Percentiles rank a stretch among this genome's conserved stretches.
phyloP scores from a whole-genome alignment of 2,329 filamentous ascomycete species.

The Metarhizium robertsii region DNA sequence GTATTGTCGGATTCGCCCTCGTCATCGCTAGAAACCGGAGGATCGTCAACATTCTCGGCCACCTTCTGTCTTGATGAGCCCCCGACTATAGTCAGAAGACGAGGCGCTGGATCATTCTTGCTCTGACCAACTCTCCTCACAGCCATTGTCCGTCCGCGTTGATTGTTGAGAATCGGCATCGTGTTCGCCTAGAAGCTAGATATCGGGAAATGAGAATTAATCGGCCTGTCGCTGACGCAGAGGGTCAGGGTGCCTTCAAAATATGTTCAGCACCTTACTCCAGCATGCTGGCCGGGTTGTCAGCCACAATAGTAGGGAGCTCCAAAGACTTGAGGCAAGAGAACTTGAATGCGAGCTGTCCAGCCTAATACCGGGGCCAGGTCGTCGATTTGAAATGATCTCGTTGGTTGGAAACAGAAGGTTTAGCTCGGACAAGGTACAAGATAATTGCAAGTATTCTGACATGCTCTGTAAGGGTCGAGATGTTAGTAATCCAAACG shows the following conservation, averaged over 20 bases:
- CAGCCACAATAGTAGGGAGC: neutral
- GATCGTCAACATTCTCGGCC: conserved; percentile 10
- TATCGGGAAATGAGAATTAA: neutral
- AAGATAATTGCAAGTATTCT: neutral
- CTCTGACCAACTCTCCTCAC: conserved; percentile 14
- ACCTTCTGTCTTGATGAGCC: conserved; percentile 7
- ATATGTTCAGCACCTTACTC: neutral
- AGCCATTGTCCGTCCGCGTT: neutral
- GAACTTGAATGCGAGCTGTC: neutral
- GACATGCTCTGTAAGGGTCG: neutral
- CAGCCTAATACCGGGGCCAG: neutral
- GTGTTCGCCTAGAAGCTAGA: neutral
- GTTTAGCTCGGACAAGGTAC: too few relatives aligned
- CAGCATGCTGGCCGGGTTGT: neutral
- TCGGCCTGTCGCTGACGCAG: neutral
- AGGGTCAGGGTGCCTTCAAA: neutral
- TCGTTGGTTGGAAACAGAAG: too few relatives aligned
- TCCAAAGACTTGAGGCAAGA: neutral
- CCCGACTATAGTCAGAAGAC: conserved; percentile 10
- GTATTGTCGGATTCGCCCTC: conserved; percentile 11
- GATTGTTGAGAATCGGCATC: conserved; percentile 6
- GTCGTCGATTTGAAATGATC: too few relatives aligned
- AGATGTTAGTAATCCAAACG: neutral
- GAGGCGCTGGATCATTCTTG: conserved; percentile 4
- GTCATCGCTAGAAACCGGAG: conserved; percentile 20